Evolutionary conservation across 148 eudicot genomes (phyloP), one percentile per base, ranked within the genome.

Genomic region (Cornus controversa): DNA sequence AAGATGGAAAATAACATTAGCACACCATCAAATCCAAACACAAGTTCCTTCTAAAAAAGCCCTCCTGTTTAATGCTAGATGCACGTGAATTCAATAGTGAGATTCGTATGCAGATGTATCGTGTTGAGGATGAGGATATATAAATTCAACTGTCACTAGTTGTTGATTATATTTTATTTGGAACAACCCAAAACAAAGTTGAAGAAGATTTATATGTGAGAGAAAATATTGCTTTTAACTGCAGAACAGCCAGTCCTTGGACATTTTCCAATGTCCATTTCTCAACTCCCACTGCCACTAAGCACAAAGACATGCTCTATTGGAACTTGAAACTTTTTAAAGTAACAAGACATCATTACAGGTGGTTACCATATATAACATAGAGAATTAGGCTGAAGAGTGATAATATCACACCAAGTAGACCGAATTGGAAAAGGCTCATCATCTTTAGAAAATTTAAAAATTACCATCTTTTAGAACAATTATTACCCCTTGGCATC

Each of bases 291-390:
- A 60, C 25, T 60, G 64, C 24, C 23, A 18, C 64, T 60, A 66
- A 47, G 70, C 78, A 58, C 69, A 64, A 80, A 63, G 78, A 60
- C 72, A 81, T 74, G 78, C 76, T 65, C 70, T 80, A 83, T 91
- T 80, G 91, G 91, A 87, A 91, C 91, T 89, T 85, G 92, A 86
- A 80, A 72, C 85, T 66, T 77, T 78, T 83, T 23, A 47, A 76
- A 74, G 80, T 67, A 67, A 75, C 72, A 45, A 86, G 77, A 72
- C 80, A 81, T 54, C 70, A n/a, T 68, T 14, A 25, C 16, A 72
- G 36, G 53, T 47, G 78, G 73, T 67, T 65, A 76, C 76, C 75
- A 37, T 54, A n/a, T 26, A 25, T 25, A 27, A 65, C 45, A 6
- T 40, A 40, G 10, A 40, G 45, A 40, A 40, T 40, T 40, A 40